Base-by-base conservation (phyloP, 148 eudicot species). In the Chenopodium suecicum region DNA sequence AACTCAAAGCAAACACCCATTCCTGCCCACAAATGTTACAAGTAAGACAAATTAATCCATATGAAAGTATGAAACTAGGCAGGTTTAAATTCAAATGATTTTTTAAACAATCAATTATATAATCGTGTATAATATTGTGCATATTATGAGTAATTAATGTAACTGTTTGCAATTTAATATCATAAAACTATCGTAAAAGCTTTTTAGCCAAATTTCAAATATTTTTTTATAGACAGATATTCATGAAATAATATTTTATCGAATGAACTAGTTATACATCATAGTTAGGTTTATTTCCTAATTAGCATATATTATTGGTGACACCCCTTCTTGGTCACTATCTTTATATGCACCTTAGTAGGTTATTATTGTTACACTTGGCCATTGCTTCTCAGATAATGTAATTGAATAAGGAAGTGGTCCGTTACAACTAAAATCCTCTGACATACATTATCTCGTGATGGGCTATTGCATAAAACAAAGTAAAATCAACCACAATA, bases 1-100 rank as follows among this genome's bases (percentile, higher is more conserved):
- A 88, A 78, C 98, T 95, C 89, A 95, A 87, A 19, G 85, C 97
- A 72, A 95, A 95, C 7, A 93, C 85, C 97, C 98, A 95, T 31
- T 92, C 87, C 98, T 95, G 94, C 73, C 14, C n/a, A 50, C 7
- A 65, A 12, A 81, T 41, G 20, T 75, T 48, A 23, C 44, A 41
- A 41, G 44, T 41, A 41, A 41, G 44, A 41, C 0, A 5, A 41
- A 41, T 41, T 41, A 41, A 41, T 41, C 44, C 44, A 41, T 41
- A 41, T 41, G 7, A 41, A 41, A 41, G 6, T 41, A 41, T 41
- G 7, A 41, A 41, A 41, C 44, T 41, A 5, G 44, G 44, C 44
- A 41, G 1, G 44, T 41, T 41, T 41, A 41, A 41, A 41, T 4
- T 41, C 44, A 41, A 41, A 41, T 41, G 44, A 41, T 41, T 41